Percentiles rank a stretch among this genome's conserved stretches.
phyloP scores from a whole-genome alignment of 2,329 filamentous ascomycete genomes.

The Fusarium sp. region DNA sequence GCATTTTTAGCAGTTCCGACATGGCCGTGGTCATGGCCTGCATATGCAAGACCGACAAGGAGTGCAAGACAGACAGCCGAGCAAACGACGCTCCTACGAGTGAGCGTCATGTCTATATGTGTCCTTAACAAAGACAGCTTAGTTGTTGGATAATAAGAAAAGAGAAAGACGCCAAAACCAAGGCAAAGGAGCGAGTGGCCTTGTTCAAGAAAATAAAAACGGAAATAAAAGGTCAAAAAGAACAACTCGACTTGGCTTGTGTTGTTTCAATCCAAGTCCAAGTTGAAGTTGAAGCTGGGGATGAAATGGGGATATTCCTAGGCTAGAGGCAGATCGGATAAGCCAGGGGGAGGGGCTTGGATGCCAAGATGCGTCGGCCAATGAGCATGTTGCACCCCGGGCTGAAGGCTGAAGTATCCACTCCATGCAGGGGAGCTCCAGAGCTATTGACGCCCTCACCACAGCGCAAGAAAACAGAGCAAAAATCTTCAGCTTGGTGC shows the following conservation, averaged over 20 bases:
- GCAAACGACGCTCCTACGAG: constrained; percentile 37
- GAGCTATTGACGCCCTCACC: constrained; percentile 6
- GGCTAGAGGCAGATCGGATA: constrained; percentile 7
- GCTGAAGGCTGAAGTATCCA: constrained; percentile 19
- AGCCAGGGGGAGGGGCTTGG: constrained; percentile 21
- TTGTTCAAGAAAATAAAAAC: background rate
- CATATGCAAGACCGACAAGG: constrained; percentile 43
- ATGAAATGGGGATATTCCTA: constrained; percentile 14
- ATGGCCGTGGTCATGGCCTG: constrained; percentile 38
- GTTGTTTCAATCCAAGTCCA: constrained; percentile 12
- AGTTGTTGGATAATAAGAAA: background rate
- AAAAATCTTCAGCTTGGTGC: background rate
- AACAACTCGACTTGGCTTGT: constrained; percentile 4
- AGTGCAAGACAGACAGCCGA: constrained; percentile 47
- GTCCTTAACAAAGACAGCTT: constrained; percentile 13
- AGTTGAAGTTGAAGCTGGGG: constrained; percentile 14
- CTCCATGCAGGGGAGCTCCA: constrained; percentile 18
- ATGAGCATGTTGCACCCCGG: background rate
- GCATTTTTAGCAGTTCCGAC: constrained; percentile 25
- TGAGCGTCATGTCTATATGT: constrained; percentile 39
- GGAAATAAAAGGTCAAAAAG: background rate
- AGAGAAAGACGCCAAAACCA: background rate
- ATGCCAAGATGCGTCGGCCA: background rate
- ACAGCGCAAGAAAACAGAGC: background rate
- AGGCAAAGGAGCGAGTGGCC: background rate